phyloP scores from a whole-genome alignment of 2,329 filamentous ascomycete species.

The Decorospora gaudefroyi region DNA sequence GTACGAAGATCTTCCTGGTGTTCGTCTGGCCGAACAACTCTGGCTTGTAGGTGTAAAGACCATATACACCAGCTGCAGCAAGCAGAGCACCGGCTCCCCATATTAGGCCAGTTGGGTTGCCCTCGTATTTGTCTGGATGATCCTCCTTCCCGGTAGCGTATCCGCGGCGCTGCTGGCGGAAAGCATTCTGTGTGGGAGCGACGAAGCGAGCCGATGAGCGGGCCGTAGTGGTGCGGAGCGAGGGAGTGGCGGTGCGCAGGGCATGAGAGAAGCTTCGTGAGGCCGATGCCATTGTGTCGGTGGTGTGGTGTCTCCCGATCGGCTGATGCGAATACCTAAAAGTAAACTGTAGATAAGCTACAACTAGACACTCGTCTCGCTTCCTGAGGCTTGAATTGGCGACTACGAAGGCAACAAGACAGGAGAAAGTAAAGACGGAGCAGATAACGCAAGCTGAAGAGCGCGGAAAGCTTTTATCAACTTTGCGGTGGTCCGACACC shows the following conservation, averaged over 20 bases:
- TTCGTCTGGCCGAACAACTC: conserved; percentile 47
- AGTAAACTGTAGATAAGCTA: conserved; percentile 12
- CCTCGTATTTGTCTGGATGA: conserved; percentile 56
- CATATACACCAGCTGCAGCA: conserved; percentile 36
- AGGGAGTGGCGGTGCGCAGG: conserved; percentile 44
- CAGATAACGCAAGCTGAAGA: neutral
- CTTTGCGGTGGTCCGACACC: conserved; percentile 6
- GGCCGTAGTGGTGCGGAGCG: conserved; percentile 62
- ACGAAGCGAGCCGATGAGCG: conserved; percentile 61
- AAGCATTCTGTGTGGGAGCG: conserved; percentile 65
- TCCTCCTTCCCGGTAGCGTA: conserved; percentile 65
- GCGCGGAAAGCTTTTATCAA: conserved; percentile 18
- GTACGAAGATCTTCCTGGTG: conserved; percentile 63
- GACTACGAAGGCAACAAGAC: conserved; percentile 1
- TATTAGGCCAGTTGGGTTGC: conserved; percentile 52
- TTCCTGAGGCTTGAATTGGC: conserved; percentile 19
- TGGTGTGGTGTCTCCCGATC: conserved; percentile 3
- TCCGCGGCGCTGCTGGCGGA: conserved; percentile 77
- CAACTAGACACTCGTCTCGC: neutral
- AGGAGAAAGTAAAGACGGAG: conserved; percentile 12
- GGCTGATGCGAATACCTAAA: neutral
- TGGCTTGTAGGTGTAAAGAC: conserved; percentile 60
- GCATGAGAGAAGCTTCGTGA: conserved; percentile 47
- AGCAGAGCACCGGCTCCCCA: conserved; percentile 41
- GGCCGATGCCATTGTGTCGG: conserved; percentile 41